Conservation (phyloP, 148 eudicot species). For the Talinum fruticosum region DNA sequence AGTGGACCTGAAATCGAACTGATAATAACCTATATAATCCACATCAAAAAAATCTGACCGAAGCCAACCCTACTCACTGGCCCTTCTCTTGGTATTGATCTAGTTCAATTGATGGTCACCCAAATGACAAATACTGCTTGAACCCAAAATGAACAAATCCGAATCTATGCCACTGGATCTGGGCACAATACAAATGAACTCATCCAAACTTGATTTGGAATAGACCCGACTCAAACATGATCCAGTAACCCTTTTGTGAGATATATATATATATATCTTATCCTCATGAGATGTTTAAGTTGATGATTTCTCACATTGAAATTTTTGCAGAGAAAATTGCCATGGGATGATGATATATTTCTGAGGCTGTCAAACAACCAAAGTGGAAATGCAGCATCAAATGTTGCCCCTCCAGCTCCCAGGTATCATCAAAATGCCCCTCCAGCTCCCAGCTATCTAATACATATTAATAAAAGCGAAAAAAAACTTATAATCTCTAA, state of each 20-base stretch:
- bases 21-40: too few relatives aligned
- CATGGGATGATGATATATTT: slow-evolving; percentile 23
- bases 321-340: slow-evolving; percentile 22
- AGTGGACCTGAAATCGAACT: too few relatives aligned
- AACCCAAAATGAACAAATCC: not conserved
- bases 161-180: too few relatives aligned
- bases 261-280: not conserved
- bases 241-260: not conserved
- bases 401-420: not conserved
- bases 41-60: too few relatives aligned
- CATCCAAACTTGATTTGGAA: not conserved
- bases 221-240: not conserved
- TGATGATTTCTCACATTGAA: not conserved
- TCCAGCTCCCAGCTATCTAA: not conserved
- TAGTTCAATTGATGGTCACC: too few relatives aligned
- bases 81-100: too few relatives aligned
- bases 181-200: not conserved
- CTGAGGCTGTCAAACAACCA: slow-evolving; percentile 11
- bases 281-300: not conserved
- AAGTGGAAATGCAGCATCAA: not conserved
- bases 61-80: too few relatives aligned
- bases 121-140: not conserved
- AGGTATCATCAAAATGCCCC: slow-evolving; percentile 10
- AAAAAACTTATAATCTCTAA: not conserved
- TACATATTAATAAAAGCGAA: not conserved